Percentiles rank a stretch among this genome's conserved stretches.
phyloP scores from a whole-genome alignment of 805 yeast genomes.

The Metschnikowia shivogae region DNA sequence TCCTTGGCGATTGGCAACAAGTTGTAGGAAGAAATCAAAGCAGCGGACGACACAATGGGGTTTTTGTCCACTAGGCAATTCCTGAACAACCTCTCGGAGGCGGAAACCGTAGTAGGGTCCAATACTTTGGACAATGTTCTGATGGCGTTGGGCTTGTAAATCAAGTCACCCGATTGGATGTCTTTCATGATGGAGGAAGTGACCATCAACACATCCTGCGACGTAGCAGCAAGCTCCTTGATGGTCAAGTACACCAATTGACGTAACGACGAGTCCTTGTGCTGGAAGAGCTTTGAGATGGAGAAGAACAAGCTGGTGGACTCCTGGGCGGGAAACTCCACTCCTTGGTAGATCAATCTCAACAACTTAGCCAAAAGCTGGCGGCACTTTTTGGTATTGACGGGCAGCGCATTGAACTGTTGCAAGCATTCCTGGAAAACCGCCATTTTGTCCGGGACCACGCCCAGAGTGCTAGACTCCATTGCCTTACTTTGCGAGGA shows the following conservation, averaged over 20 bases:
- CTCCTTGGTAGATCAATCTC: conserved; percentile 81
- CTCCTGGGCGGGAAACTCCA: conserved; percentile 79
- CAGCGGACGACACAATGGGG: conserved; percentile 89
- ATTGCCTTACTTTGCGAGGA: conserved; percentile 78
- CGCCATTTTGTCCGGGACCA: conserved; percentile 91
- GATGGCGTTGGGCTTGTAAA: conserved; percentile 91
- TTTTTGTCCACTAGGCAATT: conserved; percentile 89
- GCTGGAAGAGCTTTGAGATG: conserved; percentile 91
- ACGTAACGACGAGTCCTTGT: conserved; percentile 79
- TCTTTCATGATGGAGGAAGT: conserved; percentile 98
- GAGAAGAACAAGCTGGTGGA: conserved; percentile 92
- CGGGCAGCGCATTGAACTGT: conserved; percentile 88
- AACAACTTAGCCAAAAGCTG: conserved; percentile 74
- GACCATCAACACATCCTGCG: conserved; percentile 94
- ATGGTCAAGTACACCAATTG: conserved; percentile 92
- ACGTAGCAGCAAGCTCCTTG: conserved; percentile 79
- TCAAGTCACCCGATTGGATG: conserved; percentile 80
- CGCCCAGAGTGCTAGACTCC: conserved; percentile 59
- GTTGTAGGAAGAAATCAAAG: conserved; percentile 86
- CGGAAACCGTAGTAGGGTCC: conserved; percentile 86
- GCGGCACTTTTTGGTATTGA: conserved; percentile 85
- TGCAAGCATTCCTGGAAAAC: conserved; percentile 93
- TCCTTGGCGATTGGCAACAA: conserved; percentile 85
- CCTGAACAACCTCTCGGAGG: conserved; percentile 88
- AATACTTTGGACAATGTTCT: conserved; percentile 86